Conservation (phyloP, 192 early-diverging fungal genomes). For the Rhizophagus clarus region DNA sequence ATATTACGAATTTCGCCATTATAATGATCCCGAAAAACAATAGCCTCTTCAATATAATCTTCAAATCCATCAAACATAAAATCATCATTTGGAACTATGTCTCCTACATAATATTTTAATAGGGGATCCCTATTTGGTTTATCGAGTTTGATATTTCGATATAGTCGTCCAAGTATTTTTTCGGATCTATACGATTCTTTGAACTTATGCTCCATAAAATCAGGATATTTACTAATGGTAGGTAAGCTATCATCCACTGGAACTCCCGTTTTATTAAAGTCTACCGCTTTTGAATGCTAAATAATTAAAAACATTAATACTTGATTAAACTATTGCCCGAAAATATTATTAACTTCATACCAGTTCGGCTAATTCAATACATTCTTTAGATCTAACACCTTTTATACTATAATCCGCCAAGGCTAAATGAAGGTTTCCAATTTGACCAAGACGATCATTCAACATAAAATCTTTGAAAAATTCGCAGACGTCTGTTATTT, state of each 20-base stretch:
- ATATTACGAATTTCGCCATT: not conserved
- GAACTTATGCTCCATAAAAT: slow-evolving; percentile 16
- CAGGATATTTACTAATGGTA: not conserved
- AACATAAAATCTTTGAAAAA: slow-evolving; percentile 70
- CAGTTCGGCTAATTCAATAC: slow-evolving; percentile 62
- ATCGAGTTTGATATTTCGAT: not conserved
- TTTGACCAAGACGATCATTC: slow-evolving; percentile 66
- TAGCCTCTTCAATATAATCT: slow-evolving; percentile 10
- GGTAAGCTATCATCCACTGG: slow-evolving; percentile 7
- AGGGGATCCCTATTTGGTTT: not conserved
- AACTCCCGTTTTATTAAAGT: slow-evolving; percentile 26
- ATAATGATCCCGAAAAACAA: not conserved
- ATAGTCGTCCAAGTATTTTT: slow-evolving; percentile 11
- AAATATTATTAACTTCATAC: slow-evolving; percentile 1
- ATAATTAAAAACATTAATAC: not conserved
- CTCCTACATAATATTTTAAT: not conserved
- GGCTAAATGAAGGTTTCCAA: slow-evolving; percentile 70
- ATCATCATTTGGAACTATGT: not conserved
- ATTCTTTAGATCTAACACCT: slow-evolving; percentile 53
- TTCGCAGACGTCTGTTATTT: slow-evolving; percentile 48
- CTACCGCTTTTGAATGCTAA: slow-evolving; percentile 22
- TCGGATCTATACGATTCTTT: not conserved
- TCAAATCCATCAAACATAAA: not conserved
- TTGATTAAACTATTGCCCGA: not conserved
- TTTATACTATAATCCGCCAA: slow-evolving; percentile 49